phyloP scores from a whole-genome alignment of 352 stramenopile genomes.

The Phytophthora colocasiae region DNA sequence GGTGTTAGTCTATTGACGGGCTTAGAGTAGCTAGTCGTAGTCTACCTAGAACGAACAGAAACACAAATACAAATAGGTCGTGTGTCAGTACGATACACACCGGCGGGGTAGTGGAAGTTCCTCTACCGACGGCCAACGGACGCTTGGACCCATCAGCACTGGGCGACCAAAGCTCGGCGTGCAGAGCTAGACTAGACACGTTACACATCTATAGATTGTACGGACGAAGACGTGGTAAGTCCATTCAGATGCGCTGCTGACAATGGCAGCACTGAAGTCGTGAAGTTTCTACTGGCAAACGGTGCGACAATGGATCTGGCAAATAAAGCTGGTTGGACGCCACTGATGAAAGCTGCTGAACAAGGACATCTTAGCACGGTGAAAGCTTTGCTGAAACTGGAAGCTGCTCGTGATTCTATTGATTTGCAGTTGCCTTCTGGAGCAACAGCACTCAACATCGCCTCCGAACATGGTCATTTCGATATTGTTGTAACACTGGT shows the following conservation, averaged over 20 bases:
- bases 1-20: too few species aligned
- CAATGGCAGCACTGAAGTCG: background rate
- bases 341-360: background rate
- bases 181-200: too few species aligned
- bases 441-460: conserved; percentile 6
- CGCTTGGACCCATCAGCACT: too few species aligned
- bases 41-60: too few species aligned
- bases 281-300: background rate
- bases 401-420: background rate
- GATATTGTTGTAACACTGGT: conserved; percentile 8
- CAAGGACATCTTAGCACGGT: background rate
- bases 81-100: too few species aligned
- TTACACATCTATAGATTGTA: background rate
- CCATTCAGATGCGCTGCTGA: background rate
- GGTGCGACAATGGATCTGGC: background rate
- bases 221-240: background rate
- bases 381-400: background rate
- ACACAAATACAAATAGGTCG: too few species aligned
- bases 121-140: too few species aligned
- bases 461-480: conserved; percentile 1
- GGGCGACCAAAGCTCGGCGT: too few species aligned
- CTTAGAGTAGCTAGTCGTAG: too few species aligned
- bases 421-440: conserved; percentile 17
- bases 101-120: too few species aligned
- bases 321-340: background rate